Percentiles rank a stretch among this genome's conserved stretches.
phyloP scores from a whole-genome alignment of 306 rosid species.

The Pterocarpus macrocarpus region DNA sequence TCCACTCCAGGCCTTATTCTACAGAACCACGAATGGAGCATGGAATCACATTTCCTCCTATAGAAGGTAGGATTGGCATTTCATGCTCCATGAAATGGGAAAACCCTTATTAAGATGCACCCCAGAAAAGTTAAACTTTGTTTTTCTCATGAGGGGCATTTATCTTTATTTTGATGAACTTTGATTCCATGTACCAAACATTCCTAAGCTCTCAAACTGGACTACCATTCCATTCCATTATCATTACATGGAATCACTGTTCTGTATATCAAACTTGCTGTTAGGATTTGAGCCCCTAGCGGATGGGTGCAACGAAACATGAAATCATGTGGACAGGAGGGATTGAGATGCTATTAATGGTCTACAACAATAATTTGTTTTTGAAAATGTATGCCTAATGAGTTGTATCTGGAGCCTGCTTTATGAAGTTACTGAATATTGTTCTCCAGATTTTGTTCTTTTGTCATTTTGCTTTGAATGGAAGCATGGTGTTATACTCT shows the following conservation, averaged over 20 bases:
- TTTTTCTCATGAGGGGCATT: neutral
- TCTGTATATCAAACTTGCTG: conserved; percentile 24
- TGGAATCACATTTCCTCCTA: conserved; percentile 30
- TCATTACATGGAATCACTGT: conserved; percentile 32
- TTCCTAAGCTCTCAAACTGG: conserved; percentile 11
- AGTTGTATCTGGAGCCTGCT: neutral
- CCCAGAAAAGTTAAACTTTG: no score
- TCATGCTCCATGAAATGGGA: conserved; percentile 14
- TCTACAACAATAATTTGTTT: conserved; percentile 27
- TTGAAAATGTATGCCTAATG: conserved; percentile 12
- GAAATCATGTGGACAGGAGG: conserved; percentile 36
- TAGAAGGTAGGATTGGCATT: conserved; percentile 18
- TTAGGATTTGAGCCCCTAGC: conserved; percentile 19
- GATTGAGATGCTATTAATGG: conserved; percentile 32
- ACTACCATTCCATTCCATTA: conserved; percentile 35
- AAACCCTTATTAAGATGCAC: neutral
- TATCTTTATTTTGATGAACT: neutral
- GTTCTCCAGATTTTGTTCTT: conserved; percentile 14
- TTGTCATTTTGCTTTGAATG: conserved; percentile 20
- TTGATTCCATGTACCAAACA: conserved; percentile 17
- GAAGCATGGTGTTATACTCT: conserved; percentile 28
- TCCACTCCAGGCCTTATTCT: neutral
- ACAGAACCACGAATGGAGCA: conserved; percentile 24
- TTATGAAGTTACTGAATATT: conserved; percentile 20
- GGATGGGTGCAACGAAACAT: conserved; percentile 31